Evolutionary conservation across 176 grass and related monocot species (phyloP), one percentile per base, ranked within the genome.

Genomic region (Juncus effusus): DNA sequence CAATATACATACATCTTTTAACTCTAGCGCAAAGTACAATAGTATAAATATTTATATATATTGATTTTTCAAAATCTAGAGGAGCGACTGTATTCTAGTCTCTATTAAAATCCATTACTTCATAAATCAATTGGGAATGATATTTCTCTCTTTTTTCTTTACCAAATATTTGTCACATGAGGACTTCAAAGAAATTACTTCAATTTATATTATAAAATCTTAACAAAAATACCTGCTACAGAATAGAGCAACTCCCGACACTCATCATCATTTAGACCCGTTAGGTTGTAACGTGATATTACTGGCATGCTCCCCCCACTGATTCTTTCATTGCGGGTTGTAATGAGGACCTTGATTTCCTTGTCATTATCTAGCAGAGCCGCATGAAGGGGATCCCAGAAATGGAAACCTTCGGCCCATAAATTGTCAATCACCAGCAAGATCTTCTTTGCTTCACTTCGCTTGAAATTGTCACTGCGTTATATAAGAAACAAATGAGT

Each of bases 381-480:
- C 19, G 56, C 65, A 36, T 60, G 68, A 7, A 85, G 56, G 11
- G 2, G 63, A 9, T 85, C 82, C 82, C 87, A 90, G 19, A 82
- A 90, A 7, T 51, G 12, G 44, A 55, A 64, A 7, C 75, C 52
- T 4, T 90, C 67, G 0, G 54, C 61, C 82, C 76, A 90, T 5
- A 85, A 42, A 62, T 82, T 69, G 54, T 85, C 87, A 12, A 85
- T 69, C 52, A 85, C 87, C 16, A 90, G 57, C 38, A 90, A 72
- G 75, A 90, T 82, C 44, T 49, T 59, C 35, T 36, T 56, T 38
- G 13, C 70, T 54, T 38, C 5, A 38, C 28, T 35, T 13, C 1
- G 6, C 3, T 13, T 37, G 5, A 85, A 65, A 45, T 67, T 70
- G 3, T 64, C 37, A 0, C 42, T 68, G 19, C 3, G 12, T 63